Evolutionary conservation across 2,329 filamentous ascomycete species (phyloP).

Genomic region (Periconia sp.): DNA sequence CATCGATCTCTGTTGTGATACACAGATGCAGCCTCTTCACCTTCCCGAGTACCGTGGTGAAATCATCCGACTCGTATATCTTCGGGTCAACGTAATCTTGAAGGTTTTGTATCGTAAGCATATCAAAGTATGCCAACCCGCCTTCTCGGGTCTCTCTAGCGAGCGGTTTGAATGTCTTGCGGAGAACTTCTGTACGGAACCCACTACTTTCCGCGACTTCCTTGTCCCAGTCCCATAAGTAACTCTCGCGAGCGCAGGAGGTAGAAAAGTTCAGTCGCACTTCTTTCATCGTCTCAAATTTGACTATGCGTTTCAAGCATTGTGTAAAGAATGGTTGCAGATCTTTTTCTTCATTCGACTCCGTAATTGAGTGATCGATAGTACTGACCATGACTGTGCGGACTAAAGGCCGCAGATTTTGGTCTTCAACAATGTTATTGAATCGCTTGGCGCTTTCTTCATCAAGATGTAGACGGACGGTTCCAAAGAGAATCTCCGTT

Average conservation of each 20-base stretch:
- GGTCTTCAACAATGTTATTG: not conserved
- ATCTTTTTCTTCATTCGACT: not conserved
- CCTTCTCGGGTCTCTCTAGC: slow-evolving; percentile 1
- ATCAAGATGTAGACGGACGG: not conserved
- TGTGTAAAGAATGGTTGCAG: not conserved
- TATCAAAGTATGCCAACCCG: slow-evolving; percentile 3
- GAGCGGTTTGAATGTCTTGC: not conserved
- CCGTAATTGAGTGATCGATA: not conserved
- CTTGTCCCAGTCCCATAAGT: not conserved
- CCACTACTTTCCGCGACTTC: slow-evolving; percentile 6
- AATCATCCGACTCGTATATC: slow-evolving; percentile 13
- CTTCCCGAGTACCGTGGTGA: slow-evolving; percentile 13
- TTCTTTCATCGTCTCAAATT: not conserved
- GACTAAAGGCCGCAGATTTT: not conserved
- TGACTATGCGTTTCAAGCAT: not conserved
- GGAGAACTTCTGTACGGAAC: slow-evolving; percentile 10
- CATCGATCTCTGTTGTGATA: slow-evolving; percentile 20
- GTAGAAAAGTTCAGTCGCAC: not conserved
- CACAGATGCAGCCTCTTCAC: slow-evolving; percentile 17
- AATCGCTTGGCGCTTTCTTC: slow-evolving; percentile 1
- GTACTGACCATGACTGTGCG: slow-evolving; percentile 5
- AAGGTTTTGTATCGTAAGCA: slow-evolving; percentile 24
- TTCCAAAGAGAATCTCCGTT: slow-evolving; percentile 1
- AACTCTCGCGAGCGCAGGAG: not conserved
- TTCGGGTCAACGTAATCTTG: slow-evolving; percentile 15